Evolutionary conservation across 371 early-diverging fungal species (phyloP).

Genomic region (Rhizopus microsporus): DNA sequence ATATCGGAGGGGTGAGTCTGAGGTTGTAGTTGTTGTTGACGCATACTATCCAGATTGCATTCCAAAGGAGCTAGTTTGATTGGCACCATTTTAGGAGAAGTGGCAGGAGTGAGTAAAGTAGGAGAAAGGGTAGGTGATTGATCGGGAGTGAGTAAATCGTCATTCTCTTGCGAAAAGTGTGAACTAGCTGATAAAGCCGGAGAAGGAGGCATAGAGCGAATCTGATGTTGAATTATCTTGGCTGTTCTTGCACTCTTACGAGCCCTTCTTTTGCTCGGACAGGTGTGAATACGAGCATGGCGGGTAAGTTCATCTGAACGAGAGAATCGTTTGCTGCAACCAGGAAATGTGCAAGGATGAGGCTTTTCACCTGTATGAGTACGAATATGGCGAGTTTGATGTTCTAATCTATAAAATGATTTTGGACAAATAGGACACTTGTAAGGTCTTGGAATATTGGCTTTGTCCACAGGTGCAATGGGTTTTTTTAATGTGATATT

Average conservation of each 20-base stretch:
- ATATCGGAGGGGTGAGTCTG: neutral
- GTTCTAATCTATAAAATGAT: slow-evolving; percentile 68
- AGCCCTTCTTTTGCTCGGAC: slow-evolving; percentile 35
- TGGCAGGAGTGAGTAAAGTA: slow-evolving; percentile 23
- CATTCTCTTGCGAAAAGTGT: slow-evolving; percentile 32
- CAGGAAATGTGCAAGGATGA: slow-evolving; percentile 68
- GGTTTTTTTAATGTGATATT: slow-evolving; percentile 27
- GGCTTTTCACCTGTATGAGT: slow-evolving; percentile 88
- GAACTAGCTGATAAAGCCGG: slow-evolving; percentile 44
- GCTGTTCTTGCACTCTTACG: slow-evolving; percentile 30
- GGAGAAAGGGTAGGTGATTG: slow-evolving; percentile 44
- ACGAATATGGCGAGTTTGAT: slow-evolving; percentile 77
- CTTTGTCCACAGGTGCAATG: slow-evolving; percentile 41
- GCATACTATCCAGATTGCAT: slow-evolving; percentile 14
- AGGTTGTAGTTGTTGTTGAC: slow-evolving; percentile 5
- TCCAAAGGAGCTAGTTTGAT: slow-evolving; percentile 34
- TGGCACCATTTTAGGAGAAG: slow-evolving; percentile 23
- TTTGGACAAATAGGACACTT: slow-evolving; percentile 67
- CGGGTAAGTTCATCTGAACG: slow-evolving; percentile 71
- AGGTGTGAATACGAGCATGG: slow-evolving; percentile 64
- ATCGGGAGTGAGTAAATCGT: slow-evolving; percentile 46
- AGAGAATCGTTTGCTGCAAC: slow-evolving; percentile 78
- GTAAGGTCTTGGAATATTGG: slow-evolving; percentile 59
- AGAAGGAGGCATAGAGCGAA: slow-evolving; percentile 45
- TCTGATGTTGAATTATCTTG: slow-evolving; percentile 22